phyloP scores from a whole-genome alignment of 139 green algal genomes.

The Coelastrella sp. region DNA sequence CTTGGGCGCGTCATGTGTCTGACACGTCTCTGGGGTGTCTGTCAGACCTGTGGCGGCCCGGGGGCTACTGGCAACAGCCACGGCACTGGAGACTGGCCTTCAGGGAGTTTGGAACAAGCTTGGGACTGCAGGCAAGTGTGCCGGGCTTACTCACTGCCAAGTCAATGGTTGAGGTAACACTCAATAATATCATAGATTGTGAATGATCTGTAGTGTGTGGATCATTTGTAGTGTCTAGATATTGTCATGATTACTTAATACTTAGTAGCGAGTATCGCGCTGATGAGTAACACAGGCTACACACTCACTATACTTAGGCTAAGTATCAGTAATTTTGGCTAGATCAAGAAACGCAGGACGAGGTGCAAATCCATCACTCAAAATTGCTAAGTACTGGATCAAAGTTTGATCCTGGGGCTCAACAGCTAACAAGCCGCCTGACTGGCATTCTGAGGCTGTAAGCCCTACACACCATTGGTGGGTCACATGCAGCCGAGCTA shows the following conservation, averaged over 20 bases:
- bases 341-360: background rate
- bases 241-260: too few species aligned
- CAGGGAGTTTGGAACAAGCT: slow-evolving; percentile 65
- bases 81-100: slow-evolving; percentile 57
- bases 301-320: too few species aligned
- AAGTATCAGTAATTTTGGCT: background rate
- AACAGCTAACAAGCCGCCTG: background rate
- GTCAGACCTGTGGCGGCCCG: slow-evolving; percentile 51
- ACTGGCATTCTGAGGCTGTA: too few species aligned
- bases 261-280: too few species aligned
- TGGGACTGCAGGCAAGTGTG: slow-evolving; percentile 57
- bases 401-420: background rate
- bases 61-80: slow-evolving; percentile 45
- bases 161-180: too few species aligned
- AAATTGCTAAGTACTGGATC: background rate
- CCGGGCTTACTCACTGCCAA: background rate
- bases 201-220: background rate
- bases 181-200: background rate
- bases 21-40: slow-evolving; percentile 4
- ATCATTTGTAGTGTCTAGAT: too few species aligned
- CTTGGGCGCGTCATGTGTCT: background rate
- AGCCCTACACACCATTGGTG: too few species aligned
- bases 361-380: background rate
- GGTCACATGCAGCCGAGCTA: too few species aligned
- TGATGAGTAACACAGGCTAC: too few species aligned